phyloP scores from a whole-genome alignment of 2,329 filamentous ascomycete species.

The Epicoccum nigrum region DNA sequence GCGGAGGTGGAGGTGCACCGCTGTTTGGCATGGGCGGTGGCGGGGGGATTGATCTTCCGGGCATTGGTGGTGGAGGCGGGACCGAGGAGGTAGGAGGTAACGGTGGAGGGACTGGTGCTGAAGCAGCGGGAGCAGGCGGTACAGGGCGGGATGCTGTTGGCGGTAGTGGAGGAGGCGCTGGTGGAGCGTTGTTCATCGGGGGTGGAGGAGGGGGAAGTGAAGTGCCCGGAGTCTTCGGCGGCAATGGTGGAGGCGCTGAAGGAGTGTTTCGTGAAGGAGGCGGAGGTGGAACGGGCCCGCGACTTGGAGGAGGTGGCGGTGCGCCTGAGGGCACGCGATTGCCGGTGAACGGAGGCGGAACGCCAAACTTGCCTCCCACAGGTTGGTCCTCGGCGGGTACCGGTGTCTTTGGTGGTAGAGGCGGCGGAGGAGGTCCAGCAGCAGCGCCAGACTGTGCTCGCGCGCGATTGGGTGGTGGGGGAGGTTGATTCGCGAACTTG shows the following conservation, averaged over 20 bases:
- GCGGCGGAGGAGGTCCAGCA: conserved; percentile 68
- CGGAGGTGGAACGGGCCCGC: conserved; percentile 68
- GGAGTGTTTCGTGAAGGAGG: conserved; percentile 53
- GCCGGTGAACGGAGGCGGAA: conserved; percentile 80
- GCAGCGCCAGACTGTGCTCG: conserved; percentile 58
- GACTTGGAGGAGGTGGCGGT: conserved; percentile 77
- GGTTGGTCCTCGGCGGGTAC: conserved; percentile 68
- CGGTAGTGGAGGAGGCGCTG: conserved; percentile 40
- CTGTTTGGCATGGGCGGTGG: conserved; percentile 42
- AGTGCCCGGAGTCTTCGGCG: conserved; percentile 48
- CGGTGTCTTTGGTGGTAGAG: conserved; percentile 61
- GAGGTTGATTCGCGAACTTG: conserved; percentile 69
- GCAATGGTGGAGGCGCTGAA: conserved; percentile 47
- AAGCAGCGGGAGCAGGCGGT: conserved; percentile 29
- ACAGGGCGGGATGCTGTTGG: conserved; percentile 34
- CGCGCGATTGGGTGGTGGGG: conserved; percentile 54
- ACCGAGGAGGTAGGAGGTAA: conserved; percentile 31
- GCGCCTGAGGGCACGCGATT: conserved; percentile 65
- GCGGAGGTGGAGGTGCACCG: conserved; percentile 40
- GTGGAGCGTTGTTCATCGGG: conserved; percentile 35
- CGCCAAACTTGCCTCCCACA: conserved; percentile 67
- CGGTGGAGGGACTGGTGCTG: conserved; percentile 35
- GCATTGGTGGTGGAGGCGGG: conserved; percentile 44
- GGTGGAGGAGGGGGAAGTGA: conserved; percentile 68
- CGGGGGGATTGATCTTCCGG: conserved; percentile 36